Base-by-base conservation (phyloP, 1,284 basidiomycete genomes). In the Sanghuangporus weigelae region DNA sequence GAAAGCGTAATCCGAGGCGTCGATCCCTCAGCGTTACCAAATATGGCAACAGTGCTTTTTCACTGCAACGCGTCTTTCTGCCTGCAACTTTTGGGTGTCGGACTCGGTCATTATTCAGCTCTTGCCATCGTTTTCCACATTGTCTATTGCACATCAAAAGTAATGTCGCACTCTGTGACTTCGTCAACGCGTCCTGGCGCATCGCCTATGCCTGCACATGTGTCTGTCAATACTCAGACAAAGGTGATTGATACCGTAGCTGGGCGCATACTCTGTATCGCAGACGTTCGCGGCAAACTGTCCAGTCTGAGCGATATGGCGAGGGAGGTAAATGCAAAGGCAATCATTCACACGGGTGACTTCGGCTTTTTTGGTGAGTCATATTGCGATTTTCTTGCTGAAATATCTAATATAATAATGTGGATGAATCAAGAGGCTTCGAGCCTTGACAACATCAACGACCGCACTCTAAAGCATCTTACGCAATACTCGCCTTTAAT, bases 401-500 rank as follows among this genome's bases (percentile, higher is more conserved):
- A 10, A 21, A 10, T 36, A 10, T 31, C 23, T 42, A 40, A 8
- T 62, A 39, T 26, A 21, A 23, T 35, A n/a, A 21, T 2, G 5
- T 68, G 69, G 65, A 57, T 40, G 59, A 54, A 54, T 66, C 1
- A 74, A 91, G 94, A 95, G 75, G 79, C 84, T 21, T 84, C 84
- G 65, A 95, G 91, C 73, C 80, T 97, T 60, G 90, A 91, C 46
- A 83, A 93, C 68, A 96, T 98, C 79, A 93, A 91, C 72, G 95
- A 97, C 82, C 86, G 93, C 68, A 95, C 96, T 49, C 87, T 99
- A 21, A 91, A 95, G 70, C 97, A 99, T 76, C 86, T 98, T 64
- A 90, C 97, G 38, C 93, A 94, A 82, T 99, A 99, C 78, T 98
- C 96, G 16, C 95, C 96, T n/a, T 87, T 98, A 66, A 92, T 99